Conservation (phyloP, 1,284 basidiomycete species). For the Boletus sp. region DNA sequence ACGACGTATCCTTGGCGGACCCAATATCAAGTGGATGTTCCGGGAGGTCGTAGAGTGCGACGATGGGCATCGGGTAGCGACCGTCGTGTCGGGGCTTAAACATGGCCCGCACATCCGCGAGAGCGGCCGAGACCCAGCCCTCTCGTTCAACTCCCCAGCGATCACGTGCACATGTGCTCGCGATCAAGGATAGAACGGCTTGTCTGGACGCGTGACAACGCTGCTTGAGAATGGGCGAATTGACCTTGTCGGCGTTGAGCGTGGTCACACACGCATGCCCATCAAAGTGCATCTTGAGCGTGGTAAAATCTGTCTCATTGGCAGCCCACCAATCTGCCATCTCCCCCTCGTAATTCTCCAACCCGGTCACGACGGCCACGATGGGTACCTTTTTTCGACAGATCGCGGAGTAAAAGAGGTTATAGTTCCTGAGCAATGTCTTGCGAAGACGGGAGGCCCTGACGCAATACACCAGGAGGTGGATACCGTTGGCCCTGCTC, state of each 20-base stretch:
- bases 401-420: conserved; percentile 34
- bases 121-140: conserved; percentile 19
- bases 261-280: conserved; percentile 33
- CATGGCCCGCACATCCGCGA: conserved; percentile 28
- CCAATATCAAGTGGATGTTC: conserved; percentile 6
- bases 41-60: conserved; percentile 25
- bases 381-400: conserved; percentile 34
- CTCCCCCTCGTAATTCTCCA: conserved; percentile 28
- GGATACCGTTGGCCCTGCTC: conserved; percentile 23
- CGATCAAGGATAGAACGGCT: conserved; percentile 21
- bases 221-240: conserved; percentile 29
- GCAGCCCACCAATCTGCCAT: conserved; percentile 34
- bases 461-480: conserved; percentile 33
- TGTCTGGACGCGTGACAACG: conserved; percentile 27
- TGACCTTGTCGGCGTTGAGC: conserved; percentile 28
- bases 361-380: conserved; percentile 29
- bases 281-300: conserved; percentile 31
- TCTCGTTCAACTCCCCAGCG: conserved; percentile 23
- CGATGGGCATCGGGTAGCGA: conserved; percentile 11
- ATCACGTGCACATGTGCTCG: conserved; percentile 21
- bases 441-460: conserved; percentile 27
- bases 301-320: conserved; percentile 25
- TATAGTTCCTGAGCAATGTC: conserved; percentile 28
- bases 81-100: conserved; percentile 11
- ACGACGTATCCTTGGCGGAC: conserved; percentile 11